Base-by-base conservation (phyloP, 2,329 filamentous ascomycete species). In the Verticillium nonalfalfae region DNA sequence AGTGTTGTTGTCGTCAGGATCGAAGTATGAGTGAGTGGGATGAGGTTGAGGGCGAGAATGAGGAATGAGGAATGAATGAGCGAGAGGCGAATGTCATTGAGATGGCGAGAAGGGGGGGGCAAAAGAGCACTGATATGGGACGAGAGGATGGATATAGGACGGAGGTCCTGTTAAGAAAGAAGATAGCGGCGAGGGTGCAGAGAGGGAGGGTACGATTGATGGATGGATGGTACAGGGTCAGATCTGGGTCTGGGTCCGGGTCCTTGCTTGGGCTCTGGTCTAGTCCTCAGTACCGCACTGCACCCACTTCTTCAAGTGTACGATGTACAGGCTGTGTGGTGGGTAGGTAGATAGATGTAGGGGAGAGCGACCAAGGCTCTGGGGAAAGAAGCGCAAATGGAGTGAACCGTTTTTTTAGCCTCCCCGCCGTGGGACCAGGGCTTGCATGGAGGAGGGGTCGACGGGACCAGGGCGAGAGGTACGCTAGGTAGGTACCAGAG, bases 361-460 rank as follows among this genome's bases (percentile, higher is more conserved):
- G 40, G 40, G 11, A 50, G 18, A 21, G 55, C 15, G 35, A 35
- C 31, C 35, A 34, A 62, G 62, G 18, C 59, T 64, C 55, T 61
- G 64, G 64, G 64, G 62, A 34, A 60, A 62, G 60, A 61, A n/a
- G 62, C 62, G 64, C 62, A 60, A 50, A 61, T 64, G 64, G 50
- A 64, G 63, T 57, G 59, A 63, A 62, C 59, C 35, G 60, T 64
- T 56, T 62, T 40, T 58, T 62, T 45, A 58, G 59, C 57, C 39
- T 58, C 35, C 57, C 57, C 21, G 62, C 34, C 33, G 61, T 59
- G 57, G 59, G 59, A 56, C 55, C 50, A 61, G 33, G 56, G 62
- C 52, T 59, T 65, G 58, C 64, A 64, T 65, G 64, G 64, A 65
- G 61, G 61, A 65, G 60, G 64, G 64, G 64, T 64, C 63, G 64